These are phyloP conservation scores for Croton setiger DNA, from an alignment of 441 rosid species.

Conservation along the genomic window DNA sequence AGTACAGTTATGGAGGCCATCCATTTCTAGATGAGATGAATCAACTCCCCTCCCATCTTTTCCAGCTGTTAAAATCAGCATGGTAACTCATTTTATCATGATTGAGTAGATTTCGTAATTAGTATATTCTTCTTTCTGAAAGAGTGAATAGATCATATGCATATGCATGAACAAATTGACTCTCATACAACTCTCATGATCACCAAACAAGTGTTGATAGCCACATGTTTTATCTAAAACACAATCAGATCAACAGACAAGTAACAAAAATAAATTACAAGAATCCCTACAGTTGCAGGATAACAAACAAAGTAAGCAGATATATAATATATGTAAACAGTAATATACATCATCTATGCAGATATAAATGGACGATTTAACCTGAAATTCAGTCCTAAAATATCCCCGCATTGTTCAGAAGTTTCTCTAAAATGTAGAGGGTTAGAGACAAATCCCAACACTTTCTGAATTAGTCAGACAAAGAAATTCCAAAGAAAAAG, in stretches of 20 bases:
- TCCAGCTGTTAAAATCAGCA: background rate
- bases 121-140: background rate
- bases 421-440: background rate
- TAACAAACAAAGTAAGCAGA: background rate
- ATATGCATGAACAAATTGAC: background rate
- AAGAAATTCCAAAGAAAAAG: conserved; percentile 8
- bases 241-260: background rate
- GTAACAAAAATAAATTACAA: too few species aligned
- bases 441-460: conserved; percentile 11
- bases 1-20: too few species aligned
- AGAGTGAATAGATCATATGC: background rate
- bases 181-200: background rate
- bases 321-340: background rate
- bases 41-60: too few species aligned
- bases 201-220: background rate
- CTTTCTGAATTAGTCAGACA: background rate
- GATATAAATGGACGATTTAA: background rate
- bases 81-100: too few species aligned
- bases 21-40: background rate
- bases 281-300: background rate
- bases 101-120: background rate
- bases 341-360: background rate
- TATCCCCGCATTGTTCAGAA: background rate
- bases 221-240: background rate
- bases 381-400: conserved; percentile 3